Evolutionary conservation across 148 eudicot genomes (phyloP), one percentile per base, ranked within the genome.

Genomic region (Vaccinium myrtillus): DNA sequence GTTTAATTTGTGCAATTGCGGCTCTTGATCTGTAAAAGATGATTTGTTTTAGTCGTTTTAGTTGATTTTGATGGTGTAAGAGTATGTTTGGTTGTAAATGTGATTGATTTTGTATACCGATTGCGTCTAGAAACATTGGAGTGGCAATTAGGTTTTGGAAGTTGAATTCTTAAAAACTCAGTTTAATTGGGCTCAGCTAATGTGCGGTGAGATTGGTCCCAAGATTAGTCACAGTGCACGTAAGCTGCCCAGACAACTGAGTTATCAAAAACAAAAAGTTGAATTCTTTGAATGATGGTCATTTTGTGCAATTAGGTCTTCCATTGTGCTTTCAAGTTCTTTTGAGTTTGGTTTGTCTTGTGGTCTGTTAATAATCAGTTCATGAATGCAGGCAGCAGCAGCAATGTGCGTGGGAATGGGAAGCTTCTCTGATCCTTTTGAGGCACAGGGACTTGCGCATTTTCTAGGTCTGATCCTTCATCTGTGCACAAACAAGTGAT

Each of bases 391-490:
- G 98, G 98, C 99, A 49, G 99, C 99, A 0, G 98, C 97, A 25
- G 99, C 99, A 83, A 90, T 96, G 91, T 92, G 95, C 81, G 99
- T 96, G 18, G 97, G 95, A 48, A 92, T 94, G 91, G 99, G 99
- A 77, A 96, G 99, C 91, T 92, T 96, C 80, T 87, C 94, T 74
- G 99, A 96, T 82, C 99, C 99, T 32, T 85, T 87, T n/a, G 97
- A 94, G 84, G 99, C 99, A 3, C 99, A 96, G 93, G 99, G 99
- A 58, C 93, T 96, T 85, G 99, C 99, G 46, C 99, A 96, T 83
- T 96, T 96, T 77, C 85, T 96, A 92, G 99, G 99, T 96, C 86
- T 83, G 84, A 48, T 54, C 59, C 67, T 84, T 10, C 30, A 6
- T 16, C 55, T 56, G 73, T 73, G 18, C 36, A 16, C 63, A 6